These are phyloP conservation scores for Geoglossum cookeanum DNA, from an alignment of 2,329 filamentous ascomycete genomes.

Conservation along the genomic window DNA sequence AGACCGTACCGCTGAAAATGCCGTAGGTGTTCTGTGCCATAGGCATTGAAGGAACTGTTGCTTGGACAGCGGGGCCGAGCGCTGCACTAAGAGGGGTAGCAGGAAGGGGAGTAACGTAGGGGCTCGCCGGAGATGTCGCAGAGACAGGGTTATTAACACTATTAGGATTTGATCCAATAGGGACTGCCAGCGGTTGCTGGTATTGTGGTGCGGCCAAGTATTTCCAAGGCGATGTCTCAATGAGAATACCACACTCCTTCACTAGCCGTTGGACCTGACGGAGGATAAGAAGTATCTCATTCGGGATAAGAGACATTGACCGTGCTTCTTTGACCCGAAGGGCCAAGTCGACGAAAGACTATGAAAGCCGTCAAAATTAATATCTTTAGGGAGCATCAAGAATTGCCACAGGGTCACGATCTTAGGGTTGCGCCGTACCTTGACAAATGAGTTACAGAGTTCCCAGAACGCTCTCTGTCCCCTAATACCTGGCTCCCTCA, in stretches of 20 bases:
- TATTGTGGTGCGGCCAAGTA: conserved; percentile 23
- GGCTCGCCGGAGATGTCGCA: conserved; percentile 15
- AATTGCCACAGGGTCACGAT: background rate
- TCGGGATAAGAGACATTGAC: conserved; percentile 29
- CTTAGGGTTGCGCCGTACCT: conserved; percentile 18
- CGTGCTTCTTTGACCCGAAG: conserved; percentile 35
- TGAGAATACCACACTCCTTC: conserved; percentile 59
- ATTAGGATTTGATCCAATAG: conserved; percentile 3
- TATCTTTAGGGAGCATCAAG: background rate
- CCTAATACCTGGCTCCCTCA: conserved; percentile 64
- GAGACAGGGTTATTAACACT: conserved; percentile 12
- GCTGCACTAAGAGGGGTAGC: conserved; percentile 82
- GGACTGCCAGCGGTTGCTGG: conserved; percentile 1
- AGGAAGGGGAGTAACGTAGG: conserved; percentile 41
- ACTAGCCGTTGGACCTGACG: conserved; percentile 66
- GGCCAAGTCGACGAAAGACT: conserved; percentile 50
- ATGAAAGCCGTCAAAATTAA: conserved; percentile 17
- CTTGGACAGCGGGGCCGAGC: conserved; percentile 74
- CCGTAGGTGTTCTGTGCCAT: conserved; percentile 11
- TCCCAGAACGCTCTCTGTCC: conserved; percentile 44
- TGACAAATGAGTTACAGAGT: conserved; percentile 56
- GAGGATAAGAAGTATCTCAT: conserved; percentile 54
- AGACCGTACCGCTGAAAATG: conserved; percentile 15
- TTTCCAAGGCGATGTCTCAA: conserved; percentile 45
- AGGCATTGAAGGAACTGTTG: conserved; percentile 61